Conservation (phyloP, 2,329 filamentous ascomycete species). For the Exophiala mesophila region DNA sequence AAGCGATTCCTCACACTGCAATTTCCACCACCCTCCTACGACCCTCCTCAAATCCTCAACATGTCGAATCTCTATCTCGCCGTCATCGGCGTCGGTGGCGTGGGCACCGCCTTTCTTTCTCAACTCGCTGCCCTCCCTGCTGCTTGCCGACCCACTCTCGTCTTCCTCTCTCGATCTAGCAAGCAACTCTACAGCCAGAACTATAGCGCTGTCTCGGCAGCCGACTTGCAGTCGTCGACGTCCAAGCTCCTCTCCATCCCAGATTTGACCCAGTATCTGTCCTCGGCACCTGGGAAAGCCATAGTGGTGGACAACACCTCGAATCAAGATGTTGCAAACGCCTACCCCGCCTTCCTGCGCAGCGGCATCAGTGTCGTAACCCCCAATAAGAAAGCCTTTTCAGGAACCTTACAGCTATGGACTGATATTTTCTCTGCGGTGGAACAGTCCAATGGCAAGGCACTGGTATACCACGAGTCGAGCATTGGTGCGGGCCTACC, state of each 20-base stretch:
- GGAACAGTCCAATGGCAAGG: conserved; percentile 43
- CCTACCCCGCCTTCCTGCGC: conserved; percentile 75
- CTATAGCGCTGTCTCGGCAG: conserved; percentile 53
- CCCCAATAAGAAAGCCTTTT: conserved; percentile 98
- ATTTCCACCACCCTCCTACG: too few relatives aligned
- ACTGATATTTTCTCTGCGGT: conserved; percentile 78
- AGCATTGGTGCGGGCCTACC: conserved; percentile 91
- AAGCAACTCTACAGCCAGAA: conserved; percentile 68
- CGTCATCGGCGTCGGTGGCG: conserved; percentile 74
- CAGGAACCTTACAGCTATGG: conserved; percentile 74
- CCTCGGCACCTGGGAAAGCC: conserved; percentile 68
- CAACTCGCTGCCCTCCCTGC: conserved; percentile 70
- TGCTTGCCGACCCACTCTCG: conserved; percentile 66
- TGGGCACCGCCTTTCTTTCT: conserved; percentile 82
- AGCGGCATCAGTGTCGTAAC: conserved; percentile 87
- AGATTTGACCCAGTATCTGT: conserved; percentile 72
- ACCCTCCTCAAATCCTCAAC: background rate
- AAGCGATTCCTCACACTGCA: too few relatives aligned
- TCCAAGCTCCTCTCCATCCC: conserved; percentile 62
- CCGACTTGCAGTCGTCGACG: conserved; percentile 57
- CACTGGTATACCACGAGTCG: conserved; percentile 90
- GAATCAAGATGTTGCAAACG: conserved; percentile 75
- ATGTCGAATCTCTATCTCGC: conserved; percentile 22
- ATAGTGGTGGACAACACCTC: conserved; percentile 95
- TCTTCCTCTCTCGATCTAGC: conserved; percentile 80